Conservation (phyloP, 2,329 filamentous ascomycete genomes). For the Lasiodiplodia citricola region DNA sequence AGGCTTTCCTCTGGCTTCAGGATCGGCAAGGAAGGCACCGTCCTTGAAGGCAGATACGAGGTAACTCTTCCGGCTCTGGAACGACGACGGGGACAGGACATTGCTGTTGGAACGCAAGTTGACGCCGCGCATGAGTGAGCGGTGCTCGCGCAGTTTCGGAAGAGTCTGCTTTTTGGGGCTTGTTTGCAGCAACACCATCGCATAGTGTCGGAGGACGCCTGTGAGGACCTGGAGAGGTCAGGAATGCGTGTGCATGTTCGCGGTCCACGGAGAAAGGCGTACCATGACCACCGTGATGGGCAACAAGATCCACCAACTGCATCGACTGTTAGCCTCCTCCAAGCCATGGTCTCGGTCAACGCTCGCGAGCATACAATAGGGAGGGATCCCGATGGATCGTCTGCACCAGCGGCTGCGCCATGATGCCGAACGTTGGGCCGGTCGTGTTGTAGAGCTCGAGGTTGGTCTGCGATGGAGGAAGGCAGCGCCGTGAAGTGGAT, state of each 20-base stretch:
- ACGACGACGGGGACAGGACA: constrained; percentile 77
- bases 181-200: constrained; percentile 84
- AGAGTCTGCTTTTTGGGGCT: constrained; percentile 82
- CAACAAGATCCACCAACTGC: constrained; percentile 97
- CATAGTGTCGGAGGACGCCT: constrained; percentile 94
- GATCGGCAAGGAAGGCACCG: constrained; percentile 88
- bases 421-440: constrained; percentile 48
- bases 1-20: constrained; percentile 82
- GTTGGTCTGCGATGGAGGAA: constrained; percentile 15
- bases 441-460: neutral
- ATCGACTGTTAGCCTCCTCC: constrained; percentile 27
- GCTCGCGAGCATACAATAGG: constrained; percentile 74
- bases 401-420: constrained; percentile 87
- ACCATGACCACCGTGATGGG: constrained; percentile 98
- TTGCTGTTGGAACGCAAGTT: constrained; percentile 83
- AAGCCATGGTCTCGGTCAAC: neutral
- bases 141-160: constrained; percentile 80
- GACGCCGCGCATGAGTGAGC: constrained; percentile 81
- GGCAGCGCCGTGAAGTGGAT: constrained; percentile 14
- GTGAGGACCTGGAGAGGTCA: constrained; percentile 68
- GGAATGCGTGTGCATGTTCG: constrained; percentile 14
- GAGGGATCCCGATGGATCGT: constrained; percentile 98
- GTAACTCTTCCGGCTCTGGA: constrained; percentile 79
- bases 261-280: constrained; percentile 31
- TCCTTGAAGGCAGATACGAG: constrained; percentile 82